A percentile compares a stretch with the other conserved stretches of the same genome.
These are phyloP conservation scores for Leptosphaerulina australis DNA, from an alignment of 2,329 filamentous ascomycete species.

Conservation along the genomic window DNA sequence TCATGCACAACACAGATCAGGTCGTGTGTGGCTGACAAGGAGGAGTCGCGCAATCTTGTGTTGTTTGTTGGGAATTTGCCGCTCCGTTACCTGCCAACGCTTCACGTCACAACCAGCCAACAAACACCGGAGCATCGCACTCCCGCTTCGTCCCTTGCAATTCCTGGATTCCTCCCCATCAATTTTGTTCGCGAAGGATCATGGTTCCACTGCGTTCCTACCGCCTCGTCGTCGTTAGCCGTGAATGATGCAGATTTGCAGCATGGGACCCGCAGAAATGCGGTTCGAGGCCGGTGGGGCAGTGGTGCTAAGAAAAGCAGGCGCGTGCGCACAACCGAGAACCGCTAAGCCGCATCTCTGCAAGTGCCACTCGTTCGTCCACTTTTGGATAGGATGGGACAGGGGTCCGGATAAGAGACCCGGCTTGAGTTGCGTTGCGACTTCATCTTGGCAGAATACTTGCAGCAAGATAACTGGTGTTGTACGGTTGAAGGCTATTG, in stretches of 20 bases:
- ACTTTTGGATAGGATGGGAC: constrained; percentile 18
- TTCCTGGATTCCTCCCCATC: neutral
- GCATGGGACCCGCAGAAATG: constrained; percentile 1
- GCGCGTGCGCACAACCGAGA: constrained; percentile 12
- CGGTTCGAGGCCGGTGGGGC: constrained; percentile 9
- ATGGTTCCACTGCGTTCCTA: neutral
- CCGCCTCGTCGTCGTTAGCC: neutral
- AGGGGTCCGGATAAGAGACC: constrained; percentile 5
- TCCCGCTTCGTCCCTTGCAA: neutral
- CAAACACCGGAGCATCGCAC: neutral
- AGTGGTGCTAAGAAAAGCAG: constrained; percentile 20
- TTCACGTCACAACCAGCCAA: neutral
- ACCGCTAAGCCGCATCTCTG: constrained; percentile 11
- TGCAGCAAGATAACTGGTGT: too few species aligned
- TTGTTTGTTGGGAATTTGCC: constrained; percentile 19
- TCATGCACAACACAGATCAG: constrained; percentile 8
- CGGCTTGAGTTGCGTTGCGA: neutral
- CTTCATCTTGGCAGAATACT: too few species aligned
- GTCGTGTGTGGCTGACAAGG: constrained; percentile 1
- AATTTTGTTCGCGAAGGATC: neutral
- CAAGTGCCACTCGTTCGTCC: constrained; percentile 25
- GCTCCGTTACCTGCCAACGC: neutral
- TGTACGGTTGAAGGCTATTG: too few species aligned
- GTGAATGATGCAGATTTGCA: neutral
- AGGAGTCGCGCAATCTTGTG: neutral